Base-by-base conservation (phyloP, 306 rosid species). In the Mucuna pruriens region DNA sequence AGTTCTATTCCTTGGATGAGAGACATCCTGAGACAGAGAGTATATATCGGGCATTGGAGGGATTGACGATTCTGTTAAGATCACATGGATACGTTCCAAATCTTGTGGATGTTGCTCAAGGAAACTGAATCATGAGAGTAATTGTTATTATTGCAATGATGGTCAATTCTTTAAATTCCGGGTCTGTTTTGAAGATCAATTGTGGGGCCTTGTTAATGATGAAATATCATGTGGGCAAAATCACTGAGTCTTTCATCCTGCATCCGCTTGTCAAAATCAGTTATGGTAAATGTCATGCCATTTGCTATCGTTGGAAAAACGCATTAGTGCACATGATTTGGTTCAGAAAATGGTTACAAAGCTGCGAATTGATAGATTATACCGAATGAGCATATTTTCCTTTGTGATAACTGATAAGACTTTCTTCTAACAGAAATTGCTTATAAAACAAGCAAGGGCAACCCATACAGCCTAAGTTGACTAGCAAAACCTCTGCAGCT, bases 1-100 rank as follows among this genome's bases (percentile, higher is more conserved):
- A 86, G 17, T 86, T 86, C 44, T 86, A 86, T 80, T 84, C 90
- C 31, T 80, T 84, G 38, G 90, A 86, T 80, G 90, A 86, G 71
- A 84, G 90, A 77, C 90, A 86, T 84, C 78, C 76, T 22, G 85
- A 80, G 54, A 84, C 90, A 49, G 68, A 86, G 51, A 70, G 67
- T 67, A 77, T 86, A 76, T 86, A 66, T 22, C 58, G 67, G 76
- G 46, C 74, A 73, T 80, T 86, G 84, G 22, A 52, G 52, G 90
- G 85, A 77, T 80, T 86, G 85, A 84, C 90, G 0, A 34, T 49
- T 16, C 44, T 77, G 61, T 72, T 86, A 71, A 86, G 79, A 77
- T 77, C 75, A 33, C n/a, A 80, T 58, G 87, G 90, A 49, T 86
- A 84, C 9, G 72, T 77, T 58, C 90, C 85, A 77, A 84, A 84